phyloP scores from a whole-genome alignment of 768 basidiomycete species.

The Clitopilus passeckerianus region DNA sequence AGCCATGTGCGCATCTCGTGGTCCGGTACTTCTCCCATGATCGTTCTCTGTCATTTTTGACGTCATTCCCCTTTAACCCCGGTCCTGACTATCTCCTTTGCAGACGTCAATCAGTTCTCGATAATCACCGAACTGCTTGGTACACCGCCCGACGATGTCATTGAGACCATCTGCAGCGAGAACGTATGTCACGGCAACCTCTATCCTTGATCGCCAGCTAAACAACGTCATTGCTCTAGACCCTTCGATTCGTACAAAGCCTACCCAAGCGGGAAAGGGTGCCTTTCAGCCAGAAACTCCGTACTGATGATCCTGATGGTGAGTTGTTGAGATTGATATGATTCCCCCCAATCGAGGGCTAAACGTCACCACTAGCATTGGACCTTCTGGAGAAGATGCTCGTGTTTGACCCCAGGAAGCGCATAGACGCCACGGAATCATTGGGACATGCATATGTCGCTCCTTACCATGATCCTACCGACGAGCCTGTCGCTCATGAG shows the following conservation, averaged over 20 bases:
- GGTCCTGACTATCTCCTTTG: background rate
- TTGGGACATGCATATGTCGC: conserved; percentile 91
- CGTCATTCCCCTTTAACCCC: conserved; percentile 8
- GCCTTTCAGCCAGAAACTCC: conserved; percentile 91
- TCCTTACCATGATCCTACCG: conserved; percentile 97
- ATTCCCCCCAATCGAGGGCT: background rate
- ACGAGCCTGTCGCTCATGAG: conserved; percentile 91
- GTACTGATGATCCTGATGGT: conserved; percentile 84
- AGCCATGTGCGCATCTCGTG: background rate
- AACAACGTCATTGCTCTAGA: conserved; percentile 43
- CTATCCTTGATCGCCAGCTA: conserved; percentile 2
- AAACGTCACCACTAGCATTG: conserved; percentile 51
- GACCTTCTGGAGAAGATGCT: conserved; percentile 98
- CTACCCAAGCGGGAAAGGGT: conserved; percentile 94
- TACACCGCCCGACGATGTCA: conserved; percentile 99
- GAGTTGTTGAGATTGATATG: conserved; percentile 19
- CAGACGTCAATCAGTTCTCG: conserved; percentile 99
- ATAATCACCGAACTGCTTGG: conserved; percentile 98
- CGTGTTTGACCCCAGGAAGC: conserved; percentile 95
- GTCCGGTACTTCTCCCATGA: background rate
- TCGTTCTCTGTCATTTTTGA: conserved; percentile 1
- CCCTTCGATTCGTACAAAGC: conserved; percentile 97
- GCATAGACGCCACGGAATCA: conserved; percentile 91
- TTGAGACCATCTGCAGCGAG: conserved; percentile 96
- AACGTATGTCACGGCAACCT: conserved; percentile 57